phyloP scores from a whole-genome alignment of 2,329 filamentous ascomycete species.

The Aspergillus felis region DNA sequence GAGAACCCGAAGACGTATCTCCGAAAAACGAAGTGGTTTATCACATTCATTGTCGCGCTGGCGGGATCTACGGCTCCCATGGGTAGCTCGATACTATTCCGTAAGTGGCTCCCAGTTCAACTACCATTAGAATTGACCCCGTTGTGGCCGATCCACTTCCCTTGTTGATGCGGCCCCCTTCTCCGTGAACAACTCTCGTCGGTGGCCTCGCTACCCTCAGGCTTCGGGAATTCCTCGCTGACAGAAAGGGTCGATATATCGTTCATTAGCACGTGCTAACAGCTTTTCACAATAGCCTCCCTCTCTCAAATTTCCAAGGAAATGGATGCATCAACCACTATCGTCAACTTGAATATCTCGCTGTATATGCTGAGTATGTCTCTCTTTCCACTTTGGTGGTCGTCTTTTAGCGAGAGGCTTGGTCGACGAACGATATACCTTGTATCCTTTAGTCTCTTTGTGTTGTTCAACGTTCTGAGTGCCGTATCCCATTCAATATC shows the following conservation, averaged over 20 bases:
- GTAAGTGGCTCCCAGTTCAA: constrained; percentile 46
- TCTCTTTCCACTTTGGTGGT: constrained; percentile 86
- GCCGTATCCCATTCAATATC: constrained; percentile 66
- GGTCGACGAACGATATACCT: constrained; percentile 78
- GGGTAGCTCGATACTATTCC: constrained; percentile 79
- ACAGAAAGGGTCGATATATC: no score
- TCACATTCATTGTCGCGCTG: constrained; percentile 73
- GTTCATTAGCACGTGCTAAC: neutral
- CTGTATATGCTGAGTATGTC: constrained; percentile 80
- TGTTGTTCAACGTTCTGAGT: constrained; percentile 65
- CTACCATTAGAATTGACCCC: neutral
- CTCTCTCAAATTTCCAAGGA: constrained; percentile 61
- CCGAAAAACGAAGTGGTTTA: constrained; percentile 73
- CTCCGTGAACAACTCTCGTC: neutral
- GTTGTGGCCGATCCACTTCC: no score
- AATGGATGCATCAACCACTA: constrained; percentile 59
- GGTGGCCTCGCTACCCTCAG: no score
- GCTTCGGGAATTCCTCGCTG: no score
- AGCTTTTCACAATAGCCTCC: constrained; percentile 51
- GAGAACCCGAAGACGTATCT: constrained; percentile 70
- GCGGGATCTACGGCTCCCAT: constrained; percentile 76
- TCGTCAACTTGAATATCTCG: constrained; percentile 72
- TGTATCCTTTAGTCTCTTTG: constrained; percentile 67
- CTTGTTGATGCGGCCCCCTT: neutral
- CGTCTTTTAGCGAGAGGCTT: constrained; percentile 67